These are phyloP conservation scores for Leccinum imitatum DNA, from an alignment of 768 basidiomycete genomes.

Conservation along the genomic window DNA sequence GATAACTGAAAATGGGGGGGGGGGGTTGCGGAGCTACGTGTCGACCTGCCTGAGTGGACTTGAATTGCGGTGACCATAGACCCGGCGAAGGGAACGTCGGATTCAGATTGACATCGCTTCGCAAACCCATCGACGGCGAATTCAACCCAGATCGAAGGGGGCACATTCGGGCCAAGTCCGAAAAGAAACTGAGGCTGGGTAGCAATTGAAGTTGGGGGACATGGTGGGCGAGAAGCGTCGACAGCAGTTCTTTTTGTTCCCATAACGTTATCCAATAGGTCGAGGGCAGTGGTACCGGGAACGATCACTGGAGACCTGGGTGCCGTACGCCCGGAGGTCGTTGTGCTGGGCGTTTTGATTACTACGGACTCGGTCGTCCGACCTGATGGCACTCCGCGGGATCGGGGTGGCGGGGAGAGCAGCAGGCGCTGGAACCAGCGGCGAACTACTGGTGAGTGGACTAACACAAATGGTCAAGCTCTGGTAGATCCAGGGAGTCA, in stretches of 20 bases:
- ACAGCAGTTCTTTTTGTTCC: conserved; percentile 17
- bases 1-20: conserved; percentile 14
- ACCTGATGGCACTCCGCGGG: conserved; percentile 1
- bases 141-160: conserved; percentile 59
- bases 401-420: conserved; percentile 24
- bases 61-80: conserved; percentile 28
- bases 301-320: conserved; percentile 24
- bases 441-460: conserved; percentile 17
- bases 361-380: conserved; percentile 3
- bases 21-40: conserved; percentile 4
- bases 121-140: conserved; percentile 10
- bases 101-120: conserved; percentile 12
- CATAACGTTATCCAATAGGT: conserved; percentile 53
- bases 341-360: conserved; percentile 1
- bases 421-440: conserved; percentile 8
- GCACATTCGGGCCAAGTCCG: conserved; percentile 47
- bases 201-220: conserved; percentile 26
- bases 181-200: conserved; percentile 50
- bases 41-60: conserved; percentile 22
- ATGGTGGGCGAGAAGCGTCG: conserved; percentile 18
- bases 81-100: conserved; percentile 16
- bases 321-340: conserved; percentile 26
- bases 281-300: conserved; percentile 58
- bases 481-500: not conserved
- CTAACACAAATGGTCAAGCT: conserved; percentile 14